Evolutionary conservation across 331 rosid species (phyloP).

Genomic region (Rhamnella rubrinervis): DNA sequence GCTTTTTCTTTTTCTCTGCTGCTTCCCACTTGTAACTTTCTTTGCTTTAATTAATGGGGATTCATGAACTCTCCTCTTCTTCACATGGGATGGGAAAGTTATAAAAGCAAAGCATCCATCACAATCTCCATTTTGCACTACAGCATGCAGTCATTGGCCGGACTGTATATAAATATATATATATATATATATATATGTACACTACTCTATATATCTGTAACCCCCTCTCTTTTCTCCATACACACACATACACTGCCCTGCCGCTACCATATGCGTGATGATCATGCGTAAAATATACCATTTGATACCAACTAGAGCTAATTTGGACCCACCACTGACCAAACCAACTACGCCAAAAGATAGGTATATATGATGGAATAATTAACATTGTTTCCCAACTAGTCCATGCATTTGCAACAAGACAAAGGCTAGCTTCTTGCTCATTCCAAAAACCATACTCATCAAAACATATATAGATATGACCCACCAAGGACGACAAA

Average conservation of each 20-base stretch:
- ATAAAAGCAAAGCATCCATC: no score
- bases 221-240: no score
- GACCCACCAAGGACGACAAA: background rate
- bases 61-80: constrained; percentile 27
- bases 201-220: no score
- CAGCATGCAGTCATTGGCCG: no score
- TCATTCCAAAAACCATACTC: background rate
- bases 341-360: constrained; percentile 1
- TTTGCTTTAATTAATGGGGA: constrained; percentile 26
- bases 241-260: no score
- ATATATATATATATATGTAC: no score
- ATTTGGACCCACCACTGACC: constrained; percentile 7
- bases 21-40: constrained; percentile 38
- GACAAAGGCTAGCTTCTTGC: background rate
- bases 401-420: background rate
- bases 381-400: background rate
- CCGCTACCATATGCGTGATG: no score
- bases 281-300: background rate
- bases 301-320: background rate
- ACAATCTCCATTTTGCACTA: no score
- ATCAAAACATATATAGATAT: background rate
- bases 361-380: background rate
- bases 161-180: no score
- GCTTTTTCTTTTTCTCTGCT: background rate
- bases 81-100: constrained; percentile 37